Evolutionary conservation across 441 rosid species (phyloP), one percentile per base, ranked within the genome.

Genomic region (Arabidopsis lyrata): DNA sequence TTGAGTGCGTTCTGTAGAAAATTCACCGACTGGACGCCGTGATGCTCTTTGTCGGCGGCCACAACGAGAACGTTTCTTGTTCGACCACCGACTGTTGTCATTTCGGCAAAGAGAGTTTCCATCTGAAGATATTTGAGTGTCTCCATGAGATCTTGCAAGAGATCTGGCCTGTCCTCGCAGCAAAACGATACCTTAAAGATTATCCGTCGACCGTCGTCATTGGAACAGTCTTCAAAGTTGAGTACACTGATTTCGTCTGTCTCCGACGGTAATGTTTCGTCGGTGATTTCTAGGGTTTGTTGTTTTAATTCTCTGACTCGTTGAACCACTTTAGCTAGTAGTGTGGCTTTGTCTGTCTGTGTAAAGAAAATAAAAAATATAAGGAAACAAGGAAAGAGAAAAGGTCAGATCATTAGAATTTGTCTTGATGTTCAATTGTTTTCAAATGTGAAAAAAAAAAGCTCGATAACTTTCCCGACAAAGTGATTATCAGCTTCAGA

Each of bases 341-440:
- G 85, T 1, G 97, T 86, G 58, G 99, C 97, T 77, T 94, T 94
- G 83, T 94, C 99, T 54, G 92, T 90, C 99, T 94, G 85, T 45
- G 31, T 13, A 42, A 27, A 35, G 7, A 8, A 66, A n/a, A 38
- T 14, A 15, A 47, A 47, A 15, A 47, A 45, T 0, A 52, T n/a
- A 52, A 52, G 29, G 16, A 60, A 45, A 44, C 49, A 67, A 61
- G 27, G 42, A 35, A 45, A 63, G 48, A 60, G 16, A 63, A 60
- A 61, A 22, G 3, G 41, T 29, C 54, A 13, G 24, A 60, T 42
- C 35, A 31, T 62, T 59, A 20, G 55, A 41, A 67, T 36, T 59
- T 59, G 63, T 59, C 55, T 50, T 31, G 18, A 50, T 38, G 35
- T 66, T 67, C 18, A 60, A 49, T 60, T 44, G 50, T 29, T 75